phyloP scores from a whole-genome alignment of 148 eudicot genomes.

The Heliamphora exappendiculata region DNA sequence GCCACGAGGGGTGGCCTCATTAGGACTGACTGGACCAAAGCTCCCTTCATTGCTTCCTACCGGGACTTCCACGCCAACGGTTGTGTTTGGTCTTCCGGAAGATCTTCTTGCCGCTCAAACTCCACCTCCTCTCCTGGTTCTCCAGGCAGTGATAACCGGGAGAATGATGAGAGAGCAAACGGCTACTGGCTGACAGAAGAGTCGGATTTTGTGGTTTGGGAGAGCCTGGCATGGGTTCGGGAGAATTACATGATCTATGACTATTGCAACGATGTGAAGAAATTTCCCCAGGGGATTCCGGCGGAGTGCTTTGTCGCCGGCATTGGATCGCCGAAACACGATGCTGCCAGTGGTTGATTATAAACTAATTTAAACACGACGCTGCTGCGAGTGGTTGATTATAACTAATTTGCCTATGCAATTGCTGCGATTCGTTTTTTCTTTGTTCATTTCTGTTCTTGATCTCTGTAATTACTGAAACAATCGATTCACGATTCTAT shows the following conservation, averaged over 20 bases:
- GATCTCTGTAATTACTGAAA: constrained; percentile 2
- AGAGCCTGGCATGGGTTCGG: constrained; percentile 18
- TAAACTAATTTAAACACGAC: not conserved
- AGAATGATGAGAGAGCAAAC: constrained; percentile 6
- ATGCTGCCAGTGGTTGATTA: not conserved
- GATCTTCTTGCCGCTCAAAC: constrained; percentile 17
- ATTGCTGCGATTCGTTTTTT: not conserved
- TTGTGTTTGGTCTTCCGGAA: constrained; percentile 16
- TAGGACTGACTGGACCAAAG: constrained; percentile 19
- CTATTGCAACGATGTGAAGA: constrained; percentile 16
- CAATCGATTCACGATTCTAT: too few species aligned
- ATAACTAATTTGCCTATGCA: not conserved
- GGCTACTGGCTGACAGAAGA: constrained; percentile 10
- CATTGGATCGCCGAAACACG: not conserved
- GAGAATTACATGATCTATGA: constrained; percentile 15
- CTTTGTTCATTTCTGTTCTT: not conserved
- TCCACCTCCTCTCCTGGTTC: not conserved
- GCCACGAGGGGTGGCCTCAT: constrained; percentile 18
- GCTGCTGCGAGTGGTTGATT: not conserved
- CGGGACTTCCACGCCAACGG: constrained; percentile 12
- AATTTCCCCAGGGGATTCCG: constrained; percentile 14
- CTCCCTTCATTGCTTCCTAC: constrained; percentile 23
- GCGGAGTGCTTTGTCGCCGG: constrained; percentile 8
- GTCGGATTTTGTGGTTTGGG: constrained; percentile 12
- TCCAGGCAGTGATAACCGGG: not conserved